Evolutionary conservation across 1,284 basidiomycete species (phyloP), one percentile per base, ranked within the genome.

Genomic region (Leucoagaricus sp.): DNA sequence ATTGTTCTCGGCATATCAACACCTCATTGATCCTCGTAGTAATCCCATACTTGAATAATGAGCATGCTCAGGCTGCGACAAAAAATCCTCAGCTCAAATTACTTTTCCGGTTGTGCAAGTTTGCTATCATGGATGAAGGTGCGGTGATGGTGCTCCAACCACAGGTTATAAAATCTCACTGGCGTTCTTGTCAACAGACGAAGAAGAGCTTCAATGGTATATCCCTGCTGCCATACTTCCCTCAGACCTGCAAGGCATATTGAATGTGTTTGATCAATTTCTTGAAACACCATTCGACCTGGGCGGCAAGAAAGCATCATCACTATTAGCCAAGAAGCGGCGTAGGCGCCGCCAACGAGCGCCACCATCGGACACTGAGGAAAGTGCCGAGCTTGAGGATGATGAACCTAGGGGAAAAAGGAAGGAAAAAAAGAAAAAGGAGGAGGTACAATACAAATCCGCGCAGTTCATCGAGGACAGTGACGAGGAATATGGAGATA

Each of bases 391-490:
- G 17, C 63, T 77, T 51, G 77, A 70, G 7, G 77, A 80, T 49
- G 80, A 80, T 60, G 75, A 74, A 41, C 69, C 65, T 48, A 68
- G 65, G 55, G 78, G 71, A 65, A 80, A 77, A 67, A 79, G 74
- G 67, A 75, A 76, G 67, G 80, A 77, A 64, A 81, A 78, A 75
- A 83, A 85, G 72, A 79, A 75, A 64, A 84, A 87, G 77, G 92
- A 95, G 69, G 80, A 85, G 64, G 80, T 86, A 70, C 71, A 77
- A 55, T 95, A 90, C 79, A 94, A 94, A 72, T 90, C 87, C 10
- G 93, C 94, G 5, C 89, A 93, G 68, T 93, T 95, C 68, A 94
- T 96, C 67, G 84, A 89, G 67, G 93, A 96, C 70, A 92, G 90
- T 63, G 94, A 96, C 65, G 90, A 79, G 60, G 91, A 92, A 69